Evolutionary conservation across 202 grass and related monocot genomes (phyloP).

Genomic region (Miscanthus sacchariflorus): DNA sequence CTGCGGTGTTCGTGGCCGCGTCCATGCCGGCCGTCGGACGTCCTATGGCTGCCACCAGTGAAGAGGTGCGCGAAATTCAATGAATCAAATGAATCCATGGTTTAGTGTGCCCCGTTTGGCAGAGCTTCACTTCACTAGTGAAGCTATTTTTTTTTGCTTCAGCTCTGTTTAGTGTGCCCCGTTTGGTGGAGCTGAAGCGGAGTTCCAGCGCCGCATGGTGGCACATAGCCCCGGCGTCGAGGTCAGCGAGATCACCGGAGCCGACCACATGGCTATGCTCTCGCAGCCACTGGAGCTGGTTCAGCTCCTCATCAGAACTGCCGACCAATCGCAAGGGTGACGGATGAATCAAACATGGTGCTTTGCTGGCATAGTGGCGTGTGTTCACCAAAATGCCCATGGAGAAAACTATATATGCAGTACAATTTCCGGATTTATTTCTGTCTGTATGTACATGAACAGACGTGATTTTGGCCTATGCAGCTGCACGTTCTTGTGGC

Average conservation of each 20-base stretch:
- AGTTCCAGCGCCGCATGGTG: constrained; percentile 53
- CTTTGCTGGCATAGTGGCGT: neutral
- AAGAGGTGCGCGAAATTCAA: constrained; percentile 32
- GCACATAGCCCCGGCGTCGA: constrained; percentile 42
- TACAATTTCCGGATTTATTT: too few species aligned
- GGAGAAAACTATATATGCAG: too few species aligned
- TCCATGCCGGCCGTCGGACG: constrained; percentile 21
- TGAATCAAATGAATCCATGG: too few species aligned
- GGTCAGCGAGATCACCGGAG: constrained; percentile 28
- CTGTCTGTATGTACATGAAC: too few species aligned
- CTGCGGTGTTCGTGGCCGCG: constrained; percentile 50
- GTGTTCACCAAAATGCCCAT: too few species aligned
- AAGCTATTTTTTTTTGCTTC: too few species aligned
- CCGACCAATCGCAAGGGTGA: neutral
- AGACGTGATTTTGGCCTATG: too few species aligned
- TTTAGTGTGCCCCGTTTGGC: too few species aligned
- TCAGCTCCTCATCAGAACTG: constrained; percentile 36
- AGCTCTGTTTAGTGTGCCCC: too few species aligned
- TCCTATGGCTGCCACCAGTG: constrained; percentile 14
- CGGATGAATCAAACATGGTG: neutral
- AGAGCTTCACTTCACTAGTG: too few species aligned
- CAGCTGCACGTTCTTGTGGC: too few species aligned
- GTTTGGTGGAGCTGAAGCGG: constrained; percentile 43
- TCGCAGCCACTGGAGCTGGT: constrained; percentile 47
- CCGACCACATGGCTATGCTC: constrained; percentile 65